A percentile compares a stretch with the other conserved stretches of the same genome.
These are phyloP conservation scores for Heritiera littoralis DNA, from an alignment of 345 rosid genomes.

Conservation along the genomic window DNA sequence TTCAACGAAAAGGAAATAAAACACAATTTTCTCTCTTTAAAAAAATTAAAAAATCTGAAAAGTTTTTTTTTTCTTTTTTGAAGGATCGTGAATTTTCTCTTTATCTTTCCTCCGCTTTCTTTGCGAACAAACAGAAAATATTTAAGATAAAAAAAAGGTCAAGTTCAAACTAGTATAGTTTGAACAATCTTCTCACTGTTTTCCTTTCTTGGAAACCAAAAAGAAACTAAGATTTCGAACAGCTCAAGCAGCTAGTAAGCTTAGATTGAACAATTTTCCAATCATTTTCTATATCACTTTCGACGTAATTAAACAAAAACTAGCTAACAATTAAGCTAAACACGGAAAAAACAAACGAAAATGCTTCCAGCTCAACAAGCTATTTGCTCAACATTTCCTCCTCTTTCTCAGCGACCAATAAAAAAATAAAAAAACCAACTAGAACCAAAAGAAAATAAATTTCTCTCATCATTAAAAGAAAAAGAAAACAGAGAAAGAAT, in stretches of 20 bases:
- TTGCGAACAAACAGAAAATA: slow-evolving; percentile 3
- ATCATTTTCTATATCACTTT: not conserved
- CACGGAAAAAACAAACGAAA: not conserved
- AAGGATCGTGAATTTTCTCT: not conserved
- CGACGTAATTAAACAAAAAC: slow-evolving; percentile 17
- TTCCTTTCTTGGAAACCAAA: not conserved
- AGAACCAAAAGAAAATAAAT: not conserved
- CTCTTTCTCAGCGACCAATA: slow-evolving; percentile 9
- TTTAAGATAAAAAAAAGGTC: not conserved
- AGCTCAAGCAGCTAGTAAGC: slow-evolving; percentile 15
- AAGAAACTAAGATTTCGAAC: not conserved
- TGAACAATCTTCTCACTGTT: not conserved
- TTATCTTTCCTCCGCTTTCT: slow-evolving; percentile 7
- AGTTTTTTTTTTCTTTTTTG: not conserved
- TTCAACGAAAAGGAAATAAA: not conserved
- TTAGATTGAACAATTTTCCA: not conserved
- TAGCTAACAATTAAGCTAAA: not conserved
- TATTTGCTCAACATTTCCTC: slow-evolving; percentile 3
- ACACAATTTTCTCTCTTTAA: not conserved
- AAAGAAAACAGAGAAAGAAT: not conserved
- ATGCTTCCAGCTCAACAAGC: not conserved
- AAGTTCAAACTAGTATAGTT: not conserved
- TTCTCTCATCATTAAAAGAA: not conserved
- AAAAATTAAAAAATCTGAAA: not conserved
- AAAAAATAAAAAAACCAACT: not conserved